These are phyloP conservation scores for Wickerhamiella musiphila DNA, from an alignment of 805 yeast genomes.

Conservation along the genomic window DNA sequence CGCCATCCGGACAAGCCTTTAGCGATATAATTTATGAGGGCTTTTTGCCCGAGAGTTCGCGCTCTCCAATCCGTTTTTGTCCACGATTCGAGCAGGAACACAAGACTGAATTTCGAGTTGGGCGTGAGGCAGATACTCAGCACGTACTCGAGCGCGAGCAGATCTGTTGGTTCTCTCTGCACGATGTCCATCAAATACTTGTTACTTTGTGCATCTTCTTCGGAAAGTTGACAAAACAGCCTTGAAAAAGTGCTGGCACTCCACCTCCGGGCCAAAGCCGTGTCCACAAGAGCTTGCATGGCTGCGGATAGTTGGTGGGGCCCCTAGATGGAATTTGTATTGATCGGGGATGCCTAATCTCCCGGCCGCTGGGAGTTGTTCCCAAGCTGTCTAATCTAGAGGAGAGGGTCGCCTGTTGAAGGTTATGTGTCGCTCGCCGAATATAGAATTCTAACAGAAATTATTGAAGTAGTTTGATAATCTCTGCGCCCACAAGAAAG, in stretches of 20 bases:
- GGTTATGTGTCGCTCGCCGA: too few species aligned
- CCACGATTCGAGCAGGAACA: slow-evolving; percentile 7
- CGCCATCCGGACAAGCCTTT: slow-evolving; percentile 7
- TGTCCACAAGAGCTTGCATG: slow-evolving; percentile 9
- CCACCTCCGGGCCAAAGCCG: slow-evolving; percentile 15
- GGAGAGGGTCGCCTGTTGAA: too few species aligned
- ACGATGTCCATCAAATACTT: background rate
- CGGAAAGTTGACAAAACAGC: slow-evolving; percentile 17
- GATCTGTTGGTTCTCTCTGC: slow-evolving; percentile 6
- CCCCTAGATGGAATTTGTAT: too few species aligned
- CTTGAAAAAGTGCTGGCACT: slow-evolving; percentile 15
- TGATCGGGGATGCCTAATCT: too few species aligned
- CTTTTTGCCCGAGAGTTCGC: slow-evolving; percentile 1
- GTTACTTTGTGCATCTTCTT: slow-evolving; percentile 9
- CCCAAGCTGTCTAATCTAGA: too few species aligned
- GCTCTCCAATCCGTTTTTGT: background rate
- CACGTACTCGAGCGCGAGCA: slow-evolving; percentile 18
- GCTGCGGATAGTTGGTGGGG: too few species aligned
- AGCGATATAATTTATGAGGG: slow-evolving; percentile 10
- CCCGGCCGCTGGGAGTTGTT: too few species aligned
- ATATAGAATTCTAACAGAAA: too few species aligned
- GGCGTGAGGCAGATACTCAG: slow-evolving; percentile 13
- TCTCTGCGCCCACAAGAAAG: too few species aligned
- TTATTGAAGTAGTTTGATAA: too few species aligned
- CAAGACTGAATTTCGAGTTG: slow-evolving; percentile 13